These are phyloP conservation scores for Microsporum ferrugineum DNA, from an alignment of 2,329 filamentous ascomycete species.

Conservation along the genomic window DNA sequence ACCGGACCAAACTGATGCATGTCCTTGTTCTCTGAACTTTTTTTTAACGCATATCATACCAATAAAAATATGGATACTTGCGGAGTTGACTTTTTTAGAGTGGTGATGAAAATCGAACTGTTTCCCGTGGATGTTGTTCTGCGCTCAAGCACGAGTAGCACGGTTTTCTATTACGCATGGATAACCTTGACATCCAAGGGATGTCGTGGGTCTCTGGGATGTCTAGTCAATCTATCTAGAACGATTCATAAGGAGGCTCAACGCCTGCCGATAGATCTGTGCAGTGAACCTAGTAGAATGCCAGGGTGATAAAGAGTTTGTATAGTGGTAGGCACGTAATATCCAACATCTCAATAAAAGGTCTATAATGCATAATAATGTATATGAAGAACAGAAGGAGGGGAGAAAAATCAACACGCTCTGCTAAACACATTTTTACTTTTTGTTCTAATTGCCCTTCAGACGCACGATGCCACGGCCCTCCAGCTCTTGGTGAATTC, in stretches of 20 bases:
- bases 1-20: not conserved
- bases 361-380: not conserved
- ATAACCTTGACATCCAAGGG: not conserved
- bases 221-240: too few species aligned
- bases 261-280: too few species aligned
- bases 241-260: too few species aligned
- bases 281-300: too few species aligned
- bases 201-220: not conserved
- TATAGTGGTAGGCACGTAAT: not conserved
- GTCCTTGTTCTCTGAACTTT: not conserved
- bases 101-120: not conserved
- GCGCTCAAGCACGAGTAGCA: not conserved
- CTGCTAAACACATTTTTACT: not conserved
- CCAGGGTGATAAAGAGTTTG: not conserved
- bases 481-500: slow-evolving; percentile 40
- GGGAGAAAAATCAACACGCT: not conserved
- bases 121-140: not conserved
- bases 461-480: slow-evolving; percentile 29
- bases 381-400: slow-evolving; percentile 1
- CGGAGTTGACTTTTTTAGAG: not conserved
- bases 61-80: slow-evolving; percentile 2
- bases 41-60: slow-evolving; percentile 4
- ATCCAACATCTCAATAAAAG: not conserved
- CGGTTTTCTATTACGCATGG: not conserved
- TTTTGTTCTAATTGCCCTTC: slow-evolving; percentile 11